Percentiles rank a stretch among this genome's conserved stretches.
Conservation (phyloP, 495 filamentous ascomycete genomes). For the Daldinia decipiens region DNA sequence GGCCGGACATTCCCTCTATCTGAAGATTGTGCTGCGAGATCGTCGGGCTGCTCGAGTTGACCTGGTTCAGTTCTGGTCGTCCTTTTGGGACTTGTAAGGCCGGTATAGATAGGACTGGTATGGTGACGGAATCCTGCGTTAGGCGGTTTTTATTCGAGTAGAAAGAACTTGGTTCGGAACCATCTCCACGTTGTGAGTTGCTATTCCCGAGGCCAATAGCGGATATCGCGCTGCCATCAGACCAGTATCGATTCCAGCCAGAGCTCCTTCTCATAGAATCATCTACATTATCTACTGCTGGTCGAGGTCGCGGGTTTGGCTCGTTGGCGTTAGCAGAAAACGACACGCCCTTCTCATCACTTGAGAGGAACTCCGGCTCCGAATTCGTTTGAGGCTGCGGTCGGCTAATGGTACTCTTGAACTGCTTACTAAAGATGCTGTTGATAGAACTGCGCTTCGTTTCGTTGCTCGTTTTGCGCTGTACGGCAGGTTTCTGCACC, state of each 20-base stretch:
- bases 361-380: constrained; percentile 39
- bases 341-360: constrained; percentile 55
- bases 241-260: constrained; percentile 71
- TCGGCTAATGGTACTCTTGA: constrained; percentile 65
- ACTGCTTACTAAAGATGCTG: constrained; percentile 61
- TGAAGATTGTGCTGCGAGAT: constrained; percentile 62
- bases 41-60: constrained; percentile 74
- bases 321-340: constrained; percentile 52
- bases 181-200: constrained; percentile 56
- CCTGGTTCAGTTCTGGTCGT: constrained; percentile 64
- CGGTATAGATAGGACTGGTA: constrained; percentile 63
- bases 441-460: constrained; percentile 54
- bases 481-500: constrained; percentile 51
- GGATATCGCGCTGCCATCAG: constrained; percentile 63
- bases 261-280: constrained; percentile 62
- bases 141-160: constrained; percentile 63
- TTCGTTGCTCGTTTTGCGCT: constrained; percentile 60
- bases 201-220: constrained; percentile 60
- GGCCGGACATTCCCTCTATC: constrained; percentile 69
- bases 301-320: constrained; percentile 51
- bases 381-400: constrained; percentile 57
- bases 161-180: constrained; percentile 60
- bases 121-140: constrained; percentile 64
- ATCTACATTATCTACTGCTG: constrained; percentile 38
- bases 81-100: constrained; percentile 59